Percentiles rank a stretch among this genome's conserved stretches.
Conservation (phyloP, 1,139 yeast species). For the Taphrina pruni region DNA sequence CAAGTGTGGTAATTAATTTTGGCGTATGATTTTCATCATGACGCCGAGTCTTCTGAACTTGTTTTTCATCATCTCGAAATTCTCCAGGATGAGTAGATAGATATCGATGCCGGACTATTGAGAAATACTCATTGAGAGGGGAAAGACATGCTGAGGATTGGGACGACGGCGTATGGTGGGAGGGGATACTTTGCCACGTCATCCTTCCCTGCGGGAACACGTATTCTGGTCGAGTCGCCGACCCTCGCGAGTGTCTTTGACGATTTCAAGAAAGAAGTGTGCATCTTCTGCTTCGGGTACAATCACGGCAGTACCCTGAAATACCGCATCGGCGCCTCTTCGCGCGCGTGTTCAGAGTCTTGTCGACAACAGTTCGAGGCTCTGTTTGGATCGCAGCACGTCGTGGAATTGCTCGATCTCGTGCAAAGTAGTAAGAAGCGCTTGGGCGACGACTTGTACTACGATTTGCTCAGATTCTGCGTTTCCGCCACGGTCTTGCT, state of each 20-base stretch:
- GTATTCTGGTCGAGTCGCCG: slow-evolving; percentile 55
- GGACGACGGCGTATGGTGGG: slow-evolving; percentile 57
- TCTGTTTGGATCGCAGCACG: not conserved
- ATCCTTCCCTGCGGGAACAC: slow-evolving; percentile 56
- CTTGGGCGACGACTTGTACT: slow-evolving; percentile 46
- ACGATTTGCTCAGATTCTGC: slow-evolving; percentile 65
- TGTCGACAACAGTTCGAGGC: not conserved
- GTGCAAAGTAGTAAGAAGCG: not conserved
- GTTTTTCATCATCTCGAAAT: no score
- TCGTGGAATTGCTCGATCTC: not conserved
- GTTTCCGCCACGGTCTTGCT: slow-evolving; percentile 56
- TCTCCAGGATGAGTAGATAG: no score
- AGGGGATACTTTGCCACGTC: slow-evolving; percentile 66
- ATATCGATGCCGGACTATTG: no score
- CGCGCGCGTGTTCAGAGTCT: slow-evolving; percentile 38
- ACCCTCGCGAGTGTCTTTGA: slow-evolving; percentile 59
- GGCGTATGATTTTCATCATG: not conserved
- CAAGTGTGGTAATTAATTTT: slow-evolving; percentile 6
- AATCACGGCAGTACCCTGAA: slow-evolving; percentile 59
- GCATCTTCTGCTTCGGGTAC: slow-evolving; percentile 63
- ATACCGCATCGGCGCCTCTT: slow-evolving; percentile 48
- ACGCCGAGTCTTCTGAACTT: not conserved
- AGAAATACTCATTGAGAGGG: not conserved
- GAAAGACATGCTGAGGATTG: slow-evolving; percentile 43
- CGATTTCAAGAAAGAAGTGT: slow-evolving; percentile 70